Percentiles rank a stretch among this genome's conserved stretches.
Evolutionary conservation across 1,284 basidiomycete species (phyloP).

Genomic region (Rhodotorula sp.): DNA sequence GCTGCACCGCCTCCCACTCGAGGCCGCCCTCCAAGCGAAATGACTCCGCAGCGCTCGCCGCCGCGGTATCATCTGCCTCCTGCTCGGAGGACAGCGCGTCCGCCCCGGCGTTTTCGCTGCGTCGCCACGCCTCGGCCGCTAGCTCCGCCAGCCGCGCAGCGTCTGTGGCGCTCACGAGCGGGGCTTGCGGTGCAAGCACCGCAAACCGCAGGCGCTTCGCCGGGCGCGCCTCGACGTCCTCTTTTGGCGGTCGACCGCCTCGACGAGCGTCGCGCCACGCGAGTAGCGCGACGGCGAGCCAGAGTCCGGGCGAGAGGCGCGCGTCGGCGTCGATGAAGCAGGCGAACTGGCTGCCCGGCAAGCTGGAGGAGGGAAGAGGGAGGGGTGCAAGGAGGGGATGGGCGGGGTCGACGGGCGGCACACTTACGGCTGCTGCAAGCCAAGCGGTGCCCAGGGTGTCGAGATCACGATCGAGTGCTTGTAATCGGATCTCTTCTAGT

Average conservation of each 20-base stretch:
- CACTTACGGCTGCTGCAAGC: background rate
- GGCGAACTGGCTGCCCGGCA: background rate
- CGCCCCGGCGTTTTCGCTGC: background rate
- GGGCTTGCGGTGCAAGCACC: background rate
- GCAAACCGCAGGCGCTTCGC: background rate
- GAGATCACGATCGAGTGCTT: background rate
- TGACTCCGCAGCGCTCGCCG: no score
- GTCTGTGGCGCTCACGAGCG: background rate
- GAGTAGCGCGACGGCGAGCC: slow-evolving; percentile 12
- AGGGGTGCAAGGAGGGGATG: slow-evolving; percentile 1
- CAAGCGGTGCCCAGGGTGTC: background rate
- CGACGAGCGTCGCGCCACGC: background rate
- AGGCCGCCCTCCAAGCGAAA: background rate
- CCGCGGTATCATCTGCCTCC: no score
- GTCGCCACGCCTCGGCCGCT: background rate
- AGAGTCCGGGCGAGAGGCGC: slow-evolving; percentile 20
- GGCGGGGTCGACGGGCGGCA: background rate
- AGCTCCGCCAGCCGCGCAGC: background rate
- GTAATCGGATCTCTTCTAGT: background rate
- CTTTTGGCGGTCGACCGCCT: background rate
- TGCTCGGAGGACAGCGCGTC: no score
- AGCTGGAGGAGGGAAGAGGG: background rate
- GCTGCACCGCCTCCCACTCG: background rate
- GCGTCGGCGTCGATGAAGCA: slow-evolving; percentile 44
- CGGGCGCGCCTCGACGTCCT: background rate